Base-by-base conservation (phyloP, 164 flowering plant genomes). In the Dillenia turbinata region DNA sequence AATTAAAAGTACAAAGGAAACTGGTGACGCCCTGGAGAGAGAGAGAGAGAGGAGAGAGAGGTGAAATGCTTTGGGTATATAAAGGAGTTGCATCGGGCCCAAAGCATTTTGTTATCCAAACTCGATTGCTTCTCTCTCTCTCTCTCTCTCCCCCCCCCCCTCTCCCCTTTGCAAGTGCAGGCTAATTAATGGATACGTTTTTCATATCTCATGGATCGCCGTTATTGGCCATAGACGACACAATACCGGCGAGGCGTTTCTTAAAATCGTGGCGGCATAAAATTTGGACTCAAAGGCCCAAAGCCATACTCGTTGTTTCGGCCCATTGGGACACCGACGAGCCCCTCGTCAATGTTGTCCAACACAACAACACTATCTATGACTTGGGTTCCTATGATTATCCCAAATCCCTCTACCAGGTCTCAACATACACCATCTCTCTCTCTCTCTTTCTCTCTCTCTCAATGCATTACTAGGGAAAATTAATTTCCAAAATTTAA, bases 321-420 rank as follows among this genome's bases (percentile, higher is more conserved):
- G 96, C 75, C 8, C 98, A 92, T 57, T 92, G 92, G 91, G 95
- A 92, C 49, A 91, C 93, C 47, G 0, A 59, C 0, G 73, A 66
- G 3, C 97, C 96, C 44, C 50, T 82, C 12, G 86, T 91, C 62
- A 91, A 80, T 72, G 70, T 68, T 48, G 77, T 84, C 13, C 9
- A 52, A 0, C 70, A 65, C 12, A 71, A 78, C 58, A 77, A 75
- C 10, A 81, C 87, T 69, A 87, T 92, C 71, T 59, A 90, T 56
- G 98, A 92, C 1, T 19, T 19, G 22, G 22, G 22, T 63, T 92
- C 87, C 80, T 82, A 86, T 54, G 77, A 78, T 56, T 92, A 86
- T 74, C 98, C 95, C 58, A 59, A 81, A 15, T 68, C 75, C 70
- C 79, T 92, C 88, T 86, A 92, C 65, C 46, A 92, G 97, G 97